Conservation (phyloP, 331 rosid species). For the Saraca asoca region DNA sequence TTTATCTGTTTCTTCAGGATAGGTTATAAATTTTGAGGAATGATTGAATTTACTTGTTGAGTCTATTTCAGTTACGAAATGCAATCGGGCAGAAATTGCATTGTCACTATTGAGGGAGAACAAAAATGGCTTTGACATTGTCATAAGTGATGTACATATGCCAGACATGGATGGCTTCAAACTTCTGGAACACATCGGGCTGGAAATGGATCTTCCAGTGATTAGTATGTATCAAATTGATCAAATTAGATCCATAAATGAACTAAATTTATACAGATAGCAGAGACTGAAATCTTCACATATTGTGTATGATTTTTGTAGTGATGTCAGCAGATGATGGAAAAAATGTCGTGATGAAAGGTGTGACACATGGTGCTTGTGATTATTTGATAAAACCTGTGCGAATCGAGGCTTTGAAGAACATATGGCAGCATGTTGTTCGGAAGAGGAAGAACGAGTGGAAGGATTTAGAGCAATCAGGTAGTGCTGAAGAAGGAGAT, state of each 20-base stretch:
- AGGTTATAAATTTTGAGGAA: slow-evolving; percentile 20
- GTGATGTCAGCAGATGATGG: slow-evolving; percentile 99
- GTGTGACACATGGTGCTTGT: slow-evolving; percentile 99
- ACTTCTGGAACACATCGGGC: slow-evolving; percentile 82
- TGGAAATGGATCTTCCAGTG: slow-evolving; percentile 98
- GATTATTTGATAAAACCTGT: slow-evolving; percentile 96
- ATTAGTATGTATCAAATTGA: slow-evolving; percentile 61
- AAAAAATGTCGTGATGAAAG: slow-evolving; percentile 88
- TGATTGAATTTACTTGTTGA: slow-evolving; percentile 22
- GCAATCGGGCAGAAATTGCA: slow-evolving; percentile 81
- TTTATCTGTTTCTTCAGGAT: too few species aligned
- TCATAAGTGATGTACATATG: slow-evolving; percentile 97
- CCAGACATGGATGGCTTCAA: slow-evolving; percentile 99
- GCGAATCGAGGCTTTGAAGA: slow-evolving; percentile 91
- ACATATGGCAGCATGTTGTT: slow-evolving; percentile 98
- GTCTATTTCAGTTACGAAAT: slow-evolving; percentile 68
- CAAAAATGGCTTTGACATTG: slow-evolving; percentile 86
- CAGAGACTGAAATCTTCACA: slow-evolving; percentile 18
- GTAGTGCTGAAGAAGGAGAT: slow-evolving; percentile 93
- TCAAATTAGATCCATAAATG: slow-evolving; percentile 18
- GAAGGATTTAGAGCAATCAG: slow-evolving; percentile 86
- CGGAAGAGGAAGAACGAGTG: slow-evolving; percentile 85
- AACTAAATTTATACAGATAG: not conserved
- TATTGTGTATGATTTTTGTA: slow-evolving; percentile 38
- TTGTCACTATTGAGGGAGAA: slow-evolving; percentile 70